These are phyloP conservation scores for Talaromyces adpressus DNA, from an alignment of 495 filamentous ascomycete species.

Conservation along the genomic window DNA sequence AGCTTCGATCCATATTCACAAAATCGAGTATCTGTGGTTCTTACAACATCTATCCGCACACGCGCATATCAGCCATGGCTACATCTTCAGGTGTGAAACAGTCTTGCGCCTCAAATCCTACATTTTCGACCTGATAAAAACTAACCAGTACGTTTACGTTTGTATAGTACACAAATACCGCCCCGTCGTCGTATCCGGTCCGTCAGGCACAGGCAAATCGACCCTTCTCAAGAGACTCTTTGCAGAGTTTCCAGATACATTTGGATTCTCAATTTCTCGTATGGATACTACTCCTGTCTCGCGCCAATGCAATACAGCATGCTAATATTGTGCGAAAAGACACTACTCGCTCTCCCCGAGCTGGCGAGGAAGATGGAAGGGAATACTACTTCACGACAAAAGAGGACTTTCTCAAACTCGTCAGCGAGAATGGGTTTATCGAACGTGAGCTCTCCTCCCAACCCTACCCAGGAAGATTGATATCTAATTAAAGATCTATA, in stretches of 20 bases:
- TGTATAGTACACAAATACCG: conserved; percentile 32
- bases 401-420: conserved; percentile 62
- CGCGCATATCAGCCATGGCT: background rate
- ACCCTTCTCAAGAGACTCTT: conserved; percentile 75
- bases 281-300: background rate
- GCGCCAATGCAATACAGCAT: background rate
- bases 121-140: background rate
- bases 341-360: conserved; percentile 72
- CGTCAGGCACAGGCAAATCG: conserved; percentile 80
- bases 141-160: background rate
- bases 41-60: background rate
- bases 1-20: background rate
- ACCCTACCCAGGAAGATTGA: background rate
- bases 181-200: conserved; percentile 82
- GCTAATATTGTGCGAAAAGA: conserved; percentile 23
- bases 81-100: background rate
- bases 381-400: conserved; percentile 77
- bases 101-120: background rate
- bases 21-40: background rate
- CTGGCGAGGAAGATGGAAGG: conserved; percentile 66
- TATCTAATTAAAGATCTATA: too few species aligned
- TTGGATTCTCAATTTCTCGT: conserved; percentile 75
- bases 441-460: conserved; percentile 45
- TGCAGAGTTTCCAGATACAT: conserved; percentile 60
- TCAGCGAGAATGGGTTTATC: conserved; percentile 68